phyloP scores from a whole-genome alignment of 2,329 filamentous ascomycete species.

The Trichoderma afroharzianum region DNA sequence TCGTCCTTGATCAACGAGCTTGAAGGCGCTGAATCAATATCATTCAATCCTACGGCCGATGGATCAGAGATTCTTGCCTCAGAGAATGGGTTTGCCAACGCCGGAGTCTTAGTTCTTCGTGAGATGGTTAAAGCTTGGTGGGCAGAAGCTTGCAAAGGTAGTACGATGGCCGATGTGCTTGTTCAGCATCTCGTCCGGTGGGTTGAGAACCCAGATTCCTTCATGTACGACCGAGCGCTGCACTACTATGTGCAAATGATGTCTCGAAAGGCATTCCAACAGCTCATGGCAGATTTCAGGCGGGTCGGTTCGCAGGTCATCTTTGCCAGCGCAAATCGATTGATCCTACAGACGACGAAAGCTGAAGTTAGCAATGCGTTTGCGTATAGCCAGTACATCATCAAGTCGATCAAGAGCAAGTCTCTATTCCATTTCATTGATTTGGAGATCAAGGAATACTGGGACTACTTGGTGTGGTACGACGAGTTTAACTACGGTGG shows the following conservation, averaged over 20 bases:
- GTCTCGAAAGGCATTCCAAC: constrained; percentile 94
- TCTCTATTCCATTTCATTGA: constrained; percentile 97
- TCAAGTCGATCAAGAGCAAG: constrained; percentile 95
- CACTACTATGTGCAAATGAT: constrained; percentile 99
- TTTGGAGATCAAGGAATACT: constrained; percentile 96
- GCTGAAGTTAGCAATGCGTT: constrained; percentile 94
- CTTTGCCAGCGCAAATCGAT: constrained; percentile 85
- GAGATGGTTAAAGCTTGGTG: constrained; percentile 99
- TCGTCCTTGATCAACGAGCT: constrained; percentile 96
- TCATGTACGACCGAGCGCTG: constrained; percentile 88
- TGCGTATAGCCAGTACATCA: constrained; percentile 94
- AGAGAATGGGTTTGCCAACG: constrained; percentile 88
- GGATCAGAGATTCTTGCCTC: constrained; percentile 62
- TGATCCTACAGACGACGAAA: constrained; percentile 94
- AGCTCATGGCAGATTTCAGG: constrained; percentile 94
- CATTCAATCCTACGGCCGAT: constrained; percentile 62
- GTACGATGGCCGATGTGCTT: constrained; percentile 94
- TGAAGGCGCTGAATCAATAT: constrained; percentile 81
- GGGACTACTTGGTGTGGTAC: constrained; percentile 99
- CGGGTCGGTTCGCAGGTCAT: constrained; percentile 92
- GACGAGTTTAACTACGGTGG: constrained; percentile 99
- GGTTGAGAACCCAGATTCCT: constrained; percentile 91
- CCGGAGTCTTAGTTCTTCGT: constrained; percentile 82
- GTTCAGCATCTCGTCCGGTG: constrained; percentile 96
- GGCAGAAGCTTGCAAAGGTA: constrained; percentile 86